phyloP scores from a whole-genome alignment of 768 basidiomycete genomes.

The Pulveroboletus sp. region DNA sequence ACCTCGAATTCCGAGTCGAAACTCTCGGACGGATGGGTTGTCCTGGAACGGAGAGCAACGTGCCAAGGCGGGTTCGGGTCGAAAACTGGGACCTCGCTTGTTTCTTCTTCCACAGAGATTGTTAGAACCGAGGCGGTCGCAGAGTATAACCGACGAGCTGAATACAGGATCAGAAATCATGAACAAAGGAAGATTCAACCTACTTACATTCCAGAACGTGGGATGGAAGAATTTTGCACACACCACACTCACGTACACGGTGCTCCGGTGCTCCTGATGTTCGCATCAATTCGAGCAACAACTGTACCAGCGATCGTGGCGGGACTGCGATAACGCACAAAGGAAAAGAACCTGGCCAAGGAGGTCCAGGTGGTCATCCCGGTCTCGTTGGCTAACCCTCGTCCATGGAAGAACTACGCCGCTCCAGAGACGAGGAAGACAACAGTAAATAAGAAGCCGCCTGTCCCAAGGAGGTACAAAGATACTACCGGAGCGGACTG shows the following conservation, averaged over 20 bases:
- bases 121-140: constrained; percentile 11
- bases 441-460: constrained; percentile 13
- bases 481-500: background rate
- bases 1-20: background rate
- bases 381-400: background rate
- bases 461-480: constrained; percentile 6
- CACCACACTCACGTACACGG: constrained; percentile 19
- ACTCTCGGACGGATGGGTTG: background rate
- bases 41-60: constrained; percentile 11
- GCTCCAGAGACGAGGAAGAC: constrained; percentile 11
- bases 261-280: constrained; percentile 5
- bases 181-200: background rate
- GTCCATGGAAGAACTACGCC: constrained; percentile 14
- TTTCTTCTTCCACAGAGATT: constrained; percentile 22
- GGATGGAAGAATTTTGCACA: constrained; percentile 22
- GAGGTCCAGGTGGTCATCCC: constrained; percentile 5
- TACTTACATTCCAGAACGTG: constrained; percentile 16
- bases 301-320: background rate
- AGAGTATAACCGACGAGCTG: constrained; percentile 14
- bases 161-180: background rate
- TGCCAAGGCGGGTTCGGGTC: constrained; percentile 1
- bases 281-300: constrained; percentile 1
- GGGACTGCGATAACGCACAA: constrained; percentile 2
- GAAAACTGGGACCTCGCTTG: background rate
- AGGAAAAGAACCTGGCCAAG: constrained; percentile 4